A percentile compares a stretch with the other conserved stretches of the same genome.
Conservation (phyloP, 345 rosid species). For the Sapria himalayana region DNA sequence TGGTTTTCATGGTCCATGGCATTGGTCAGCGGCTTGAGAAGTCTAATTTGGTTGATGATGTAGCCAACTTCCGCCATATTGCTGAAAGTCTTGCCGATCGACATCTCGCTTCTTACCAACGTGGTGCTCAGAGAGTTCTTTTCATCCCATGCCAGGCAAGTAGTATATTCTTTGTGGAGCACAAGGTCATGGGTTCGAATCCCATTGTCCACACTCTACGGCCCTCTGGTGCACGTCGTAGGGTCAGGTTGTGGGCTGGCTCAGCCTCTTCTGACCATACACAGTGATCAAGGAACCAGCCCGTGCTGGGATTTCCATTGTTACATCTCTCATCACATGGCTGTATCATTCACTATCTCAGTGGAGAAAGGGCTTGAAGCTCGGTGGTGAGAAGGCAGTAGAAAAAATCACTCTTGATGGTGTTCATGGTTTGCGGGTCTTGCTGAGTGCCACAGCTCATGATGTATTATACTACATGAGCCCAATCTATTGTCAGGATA, state of each 20-base stretch:
- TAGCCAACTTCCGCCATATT: conserved; percentile 62
- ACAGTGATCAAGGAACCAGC: too few species aligned
- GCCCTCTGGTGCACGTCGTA: too few species aligned
- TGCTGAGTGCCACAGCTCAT: conserved; percentile 86
- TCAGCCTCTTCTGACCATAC: too few species aligned
- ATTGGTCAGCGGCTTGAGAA: conserved; percentile 96
- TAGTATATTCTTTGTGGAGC: not conserved
- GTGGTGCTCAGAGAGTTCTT: conserved; percentile 57
- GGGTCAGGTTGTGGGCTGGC: too few species aligned
- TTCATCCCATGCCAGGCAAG: conserved; percentile 92
- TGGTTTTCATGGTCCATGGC: conserved; percentile 98
- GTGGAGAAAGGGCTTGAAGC: conserved; percentile 99
- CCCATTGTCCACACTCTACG: too few species aligned
- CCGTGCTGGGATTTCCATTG: too few species aligned
- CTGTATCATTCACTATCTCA: too few species aligned
- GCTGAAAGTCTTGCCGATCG: conserved; percentile 56
- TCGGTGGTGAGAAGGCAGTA: conserved; percentile 85
- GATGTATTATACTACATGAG: conserved; percentile 97
- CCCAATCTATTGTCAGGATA: conserved; percentile 89
- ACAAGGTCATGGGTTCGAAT: too few species aligned
- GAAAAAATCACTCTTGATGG: conserved; percentile 92
- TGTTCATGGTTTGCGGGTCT: conserved; percentile 69
- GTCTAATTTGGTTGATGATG: conserved; percentile 94
- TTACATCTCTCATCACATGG: too few species aligned
- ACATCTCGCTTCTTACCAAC: conserved; percentile 64